Base-by-base conservation (phyloP, 441 rosid genomes). In the Metrosideros polymorpha region DNA sequence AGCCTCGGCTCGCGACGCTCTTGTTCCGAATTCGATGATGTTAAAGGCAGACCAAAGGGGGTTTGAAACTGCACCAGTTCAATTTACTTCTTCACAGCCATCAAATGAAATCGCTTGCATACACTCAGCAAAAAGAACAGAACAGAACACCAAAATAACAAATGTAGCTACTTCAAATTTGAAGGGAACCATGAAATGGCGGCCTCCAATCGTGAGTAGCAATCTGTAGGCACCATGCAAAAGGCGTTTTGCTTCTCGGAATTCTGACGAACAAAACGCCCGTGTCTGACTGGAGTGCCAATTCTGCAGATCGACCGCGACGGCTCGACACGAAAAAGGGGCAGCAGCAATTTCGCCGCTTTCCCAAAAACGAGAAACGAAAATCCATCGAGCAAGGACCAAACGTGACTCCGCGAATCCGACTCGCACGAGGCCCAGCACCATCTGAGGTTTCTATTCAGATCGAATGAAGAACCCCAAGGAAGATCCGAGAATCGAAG, bases 221-320 rank as follows among this genome's bases (percentile, higher is more conserved):
- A 87, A 6, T 6, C 12, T 92, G 4, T 90, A n/a, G 93, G 93
- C 93, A 92, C 92, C 86, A 75, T 89, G 93, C 93, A 91, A 91
- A 92, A 92, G 93, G 91, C 86, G 47, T 84, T 51, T 85, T 84
- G 89, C 86, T 82, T 82, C 83, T 32, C 12, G 55, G 15, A 50
- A 17, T 13, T 51, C 18, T 42, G 18, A 56, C 42, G 75, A 75
- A 89, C 85, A 89, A 90, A 71, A 66, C 90, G 89, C 92, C 94
- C 94, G 94, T 91, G 92, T 90, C 93, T 91, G 94, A 89, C 87
- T 85, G 56, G 63, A 82, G 85, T 86, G 88, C 88, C 85, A 35
- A 82, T 0, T 45, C 29, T 4, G 32, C 49, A 29, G 14, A 45
- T 3, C 29, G 75, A 47, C 30, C 50, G n/a, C 75, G 10, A 32